A percentile compares a stretch with the other conserved stretches of the same genome.
phyloP scores from a whole-genome alignment of 805 yeast species.

The Candida schatavii region DNA sequence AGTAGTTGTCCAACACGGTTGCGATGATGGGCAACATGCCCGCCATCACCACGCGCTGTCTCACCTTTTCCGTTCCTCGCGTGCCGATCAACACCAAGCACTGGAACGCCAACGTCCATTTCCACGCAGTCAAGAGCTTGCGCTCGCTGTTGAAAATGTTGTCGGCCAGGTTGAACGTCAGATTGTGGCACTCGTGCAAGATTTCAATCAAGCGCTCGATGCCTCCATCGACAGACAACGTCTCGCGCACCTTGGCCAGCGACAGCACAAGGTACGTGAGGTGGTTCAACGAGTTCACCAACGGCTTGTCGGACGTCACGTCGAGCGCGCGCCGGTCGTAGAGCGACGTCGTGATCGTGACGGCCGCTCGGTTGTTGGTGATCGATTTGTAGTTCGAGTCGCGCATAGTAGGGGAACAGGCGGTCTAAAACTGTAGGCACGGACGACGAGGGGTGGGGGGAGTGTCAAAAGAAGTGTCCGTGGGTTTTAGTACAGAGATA shows the following conservation, averaged over 20 bases:
- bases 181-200: constrained; percentile 69
- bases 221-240: constrained; percentile 87
- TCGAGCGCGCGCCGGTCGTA: constrained; percentile 93
- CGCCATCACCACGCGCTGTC: constrained; percentile 85
- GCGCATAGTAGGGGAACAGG: constrained; percentile 64
- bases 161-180: constrained; percentile 27
- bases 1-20: constrained; percentile 85
- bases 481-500: too few species aligned
- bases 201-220: constrained; percentile 83
- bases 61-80: constrained; percentile 82
- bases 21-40: constrained; percentile 90
- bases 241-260: constrained; percentile 86
- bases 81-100: constrained; percentile 90
- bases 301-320: constrained; percentile 82
- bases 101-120: constrained; percentile 94
- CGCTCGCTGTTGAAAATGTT: constrained; percentile 35
- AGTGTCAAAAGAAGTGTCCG: neutral
- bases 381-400: constrained; percentile 84
- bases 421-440: too few species aligned
- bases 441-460: neutral
- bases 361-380: constrained; percentile 83
- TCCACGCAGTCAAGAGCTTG: constrained; percentile 79
- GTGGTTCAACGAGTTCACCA: constrained; percentile 88
- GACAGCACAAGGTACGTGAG: constrained; percentile 83
- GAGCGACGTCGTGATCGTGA: constrained; percentile 80